Conservation (phyloP, 805 yeast genomes). For the Debaryomyces maramus region DNA sequence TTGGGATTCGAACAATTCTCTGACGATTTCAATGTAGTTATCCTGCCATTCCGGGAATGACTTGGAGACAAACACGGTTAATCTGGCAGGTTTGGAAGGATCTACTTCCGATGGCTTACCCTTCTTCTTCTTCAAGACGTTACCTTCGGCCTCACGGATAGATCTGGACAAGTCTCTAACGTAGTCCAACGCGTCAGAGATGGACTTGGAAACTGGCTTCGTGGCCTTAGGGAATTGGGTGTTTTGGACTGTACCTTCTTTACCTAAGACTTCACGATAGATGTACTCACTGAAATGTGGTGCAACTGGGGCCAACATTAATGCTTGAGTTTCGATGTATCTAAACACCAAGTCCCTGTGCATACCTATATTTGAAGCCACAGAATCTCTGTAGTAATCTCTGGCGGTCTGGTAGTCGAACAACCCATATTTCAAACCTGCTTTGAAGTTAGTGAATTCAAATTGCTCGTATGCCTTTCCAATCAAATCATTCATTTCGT, state of each 20-base stretch:
- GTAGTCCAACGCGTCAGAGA: slow-evolving; percentile 72
- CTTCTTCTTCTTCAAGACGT: slow-evolving; percentile 83
- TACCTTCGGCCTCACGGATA: slow-evolving; percentile 91
- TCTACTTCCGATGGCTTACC: slow-evolving; percentile 76
- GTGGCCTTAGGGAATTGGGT: slow-evolving; percentile 80
- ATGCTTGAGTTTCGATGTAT: slow-evolving; percentile 83
- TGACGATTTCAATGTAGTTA: slow-evolving; percentile 62
- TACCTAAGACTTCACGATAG: slow-evolving; percentile 77
- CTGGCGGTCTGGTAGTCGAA: slow-evolving; percentile 94
- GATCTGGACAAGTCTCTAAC: slow-evolving; percentile 76
- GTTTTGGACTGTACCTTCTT: slow-evolving; percentile 64
- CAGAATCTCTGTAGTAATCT: slow-evolving; percentile 91
- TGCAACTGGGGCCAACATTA: slow-evolving; percentile 86
- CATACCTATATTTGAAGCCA: slow-evolving; percentile 58
- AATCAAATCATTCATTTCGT: slow-evolving; percentile 84
- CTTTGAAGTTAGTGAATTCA: slow-evolving; percentile 73
- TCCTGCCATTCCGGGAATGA: slow-evolving; percentile 78
- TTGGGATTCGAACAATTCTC: slow-evolving; percentile 67
- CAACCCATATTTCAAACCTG: slow-evolving; percentile 85
- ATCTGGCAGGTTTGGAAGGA: slow-evolving; percentile 64
- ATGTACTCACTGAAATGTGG: slow-evolving; percentile 94
- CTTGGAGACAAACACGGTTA: slow-evolving; percentile 71
- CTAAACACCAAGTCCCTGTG: slow-evolving; percentile 77
- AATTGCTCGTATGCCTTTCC: slow-evolving; percentile 73
- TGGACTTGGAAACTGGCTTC: slow-evolving; percentile 60